Conservation (phyloP, 163 green algal genomes). For the Chlorella variabilis region DNA sequence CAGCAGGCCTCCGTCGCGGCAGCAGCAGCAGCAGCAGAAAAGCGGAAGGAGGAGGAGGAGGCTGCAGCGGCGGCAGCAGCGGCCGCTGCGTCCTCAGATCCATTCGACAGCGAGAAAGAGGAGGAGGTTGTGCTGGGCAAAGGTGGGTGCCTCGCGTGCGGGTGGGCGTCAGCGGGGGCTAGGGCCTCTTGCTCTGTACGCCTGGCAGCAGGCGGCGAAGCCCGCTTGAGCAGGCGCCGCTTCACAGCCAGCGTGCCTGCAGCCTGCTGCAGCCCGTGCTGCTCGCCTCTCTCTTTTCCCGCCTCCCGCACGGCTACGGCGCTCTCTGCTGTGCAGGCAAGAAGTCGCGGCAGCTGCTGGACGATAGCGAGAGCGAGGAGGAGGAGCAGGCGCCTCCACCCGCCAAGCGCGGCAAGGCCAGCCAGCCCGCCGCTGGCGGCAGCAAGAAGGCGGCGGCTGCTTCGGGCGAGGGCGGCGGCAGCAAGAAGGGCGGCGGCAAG, state of each 20-base stretch:
- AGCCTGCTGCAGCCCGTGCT: no score
- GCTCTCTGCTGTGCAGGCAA: slow-evolving; percentile 14
- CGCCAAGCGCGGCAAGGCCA: slow-evolving; percentile 10
- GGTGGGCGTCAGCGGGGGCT: no score
- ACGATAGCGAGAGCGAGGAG: slow-evolving; percentile 36
- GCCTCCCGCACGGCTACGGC: not conserved
- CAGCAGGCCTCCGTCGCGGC: no score
- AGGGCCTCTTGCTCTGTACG: no score
- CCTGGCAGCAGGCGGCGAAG: no score
- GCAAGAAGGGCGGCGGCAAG: slow-evolving; percentile 23
- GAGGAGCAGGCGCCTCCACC: slow-evolving; percentile 4
- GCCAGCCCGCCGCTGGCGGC: not conserved
- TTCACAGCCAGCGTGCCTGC: no score
- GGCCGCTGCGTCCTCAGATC: not conserved
- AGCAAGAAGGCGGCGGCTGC: slow-evolving; percentile 13
- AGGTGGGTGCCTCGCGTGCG: not conserved
- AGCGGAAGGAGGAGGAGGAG: not conserved
- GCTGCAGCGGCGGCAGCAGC: not conserved
- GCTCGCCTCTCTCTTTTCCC: no score
- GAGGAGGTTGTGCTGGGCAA: not conserved
- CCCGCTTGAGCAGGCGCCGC: no score
- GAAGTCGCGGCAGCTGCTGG: slow-evolving; percentile 33
- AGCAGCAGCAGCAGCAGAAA: not conserved
- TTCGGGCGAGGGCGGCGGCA: not conserved
- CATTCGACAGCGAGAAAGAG: not conserved